Evolutionary conservation across 352 stramenopile species (phyloP), one percentile per base, ranked within the genome.

Genomic region (Phytophthora syringae): DNA sequence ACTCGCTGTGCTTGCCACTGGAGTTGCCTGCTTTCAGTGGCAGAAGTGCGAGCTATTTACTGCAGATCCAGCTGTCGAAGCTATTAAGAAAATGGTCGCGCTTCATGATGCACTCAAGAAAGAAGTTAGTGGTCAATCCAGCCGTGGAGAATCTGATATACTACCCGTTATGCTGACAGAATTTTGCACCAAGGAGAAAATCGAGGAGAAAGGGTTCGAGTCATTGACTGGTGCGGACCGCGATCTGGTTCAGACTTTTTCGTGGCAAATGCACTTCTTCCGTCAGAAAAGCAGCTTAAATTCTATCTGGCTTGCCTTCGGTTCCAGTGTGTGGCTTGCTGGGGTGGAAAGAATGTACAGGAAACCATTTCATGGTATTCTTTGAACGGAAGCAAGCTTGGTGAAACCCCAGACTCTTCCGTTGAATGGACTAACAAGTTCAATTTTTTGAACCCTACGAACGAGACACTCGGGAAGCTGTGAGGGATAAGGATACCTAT

Each of bases 261-360:
- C n/a, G n/a, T n/a, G n/a, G n/a, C n/a, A n/a, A n/a, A n/a, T n/a
- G n/a, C n/a, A n/a, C 21, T 67, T 30, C 44, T 67, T n/a, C 27
- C 50, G 1, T 24, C 27, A 0, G 51, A 25, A 16, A 45, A 56
- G 5, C 59, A 67, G 15, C 12, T 67, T 5, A 60, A 50, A 13
- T 56, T 61, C 7, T 67, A 61, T 39, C 36, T 60, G 10, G 60
- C 34, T 45, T 12, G 32, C 2, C 18, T 56, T 12, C 32, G 25
- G 4, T 34, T 20, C 5, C 10, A 30, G 22, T 3, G 15, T 10
- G 11, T 15, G 32, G 2, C 2, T 28, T n/a, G n/a, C 21, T 13
- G 18, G 6, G 22, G 3, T 11, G 15, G 18, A 16, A n/a, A 25
- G 11, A 32, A 44, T 13, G 37, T 22, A 10, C 22, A 37, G 30